Evolutionary conservation across 2,329 filamentous ascomycete species (phyloP), one percentile per base, ranked within the genome.

Genomic region (Chrysosporium keratinophilum): DNA sequence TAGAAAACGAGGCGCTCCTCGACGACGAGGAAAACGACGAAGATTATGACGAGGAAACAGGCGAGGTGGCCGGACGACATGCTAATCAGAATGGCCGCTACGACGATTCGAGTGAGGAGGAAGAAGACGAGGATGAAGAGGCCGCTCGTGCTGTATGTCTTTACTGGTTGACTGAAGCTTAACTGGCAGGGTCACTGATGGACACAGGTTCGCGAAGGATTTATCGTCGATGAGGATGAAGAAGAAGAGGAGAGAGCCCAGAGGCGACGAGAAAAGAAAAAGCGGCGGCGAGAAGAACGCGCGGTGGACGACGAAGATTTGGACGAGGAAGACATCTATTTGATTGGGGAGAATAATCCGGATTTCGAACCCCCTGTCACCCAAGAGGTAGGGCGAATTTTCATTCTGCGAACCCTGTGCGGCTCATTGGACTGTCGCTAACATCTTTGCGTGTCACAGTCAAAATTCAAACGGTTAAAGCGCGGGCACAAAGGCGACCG

Each of bases 391-490:
- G 60, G 76, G 14, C 19, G 4, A 4, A 2, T 51, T 17, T 20
- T 31, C 33, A 28, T 15, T 41, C 11, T 11, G 35, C 3, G 20
- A 2, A 61, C 39, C n/a, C n/a, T 35, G 15, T 41, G 42, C 17
- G 37, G 47, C 28, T 56, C 28, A 15, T 56, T 28, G 20, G 12
- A 28, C 11, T 17, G 5, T n/a, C 0, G 12, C 54, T 58, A 37
- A 40, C 48, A 53, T 47, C 11, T 37, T 46, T 40, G 37, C 41
- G 50, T 39, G 19, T 35, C 44, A n/a, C 41, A 54, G 49, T 84
- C 85, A 61, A 94, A 95, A 67, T 95, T 94, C 77, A 98, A 98
- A 72, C 87, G 93, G 40, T 81, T 98, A 53, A 98, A 97, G 76
- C 87, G 88, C 60, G 91, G 93, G 52, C 88, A 85, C 59, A 84